Evolutionary conservation across 805 yeast species (phyloP).

Genomic region (Candida arabinofermentans): DNA sequence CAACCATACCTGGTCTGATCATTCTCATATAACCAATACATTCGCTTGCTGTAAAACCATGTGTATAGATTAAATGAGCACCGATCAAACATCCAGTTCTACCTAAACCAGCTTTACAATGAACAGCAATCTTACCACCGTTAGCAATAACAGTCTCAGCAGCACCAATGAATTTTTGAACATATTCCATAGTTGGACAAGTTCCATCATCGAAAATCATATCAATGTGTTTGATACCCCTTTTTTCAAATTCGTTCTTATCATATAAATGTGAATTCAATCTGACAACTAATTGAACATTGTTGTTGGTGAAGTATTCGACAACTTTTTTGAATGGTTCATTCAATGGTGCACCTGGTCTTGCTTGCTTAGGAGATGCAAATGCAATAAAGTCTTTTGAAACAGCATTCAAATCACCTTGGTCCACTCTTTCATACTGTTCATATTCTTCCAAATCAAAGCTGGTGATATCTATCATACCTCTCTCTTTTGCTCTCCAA

Average conservation of each 20-base stretch:
- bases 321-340: slow-evolving; percentile 81
- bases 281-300: slow-evolving; percentile 87
- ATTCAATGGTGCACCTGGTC: slow-evolving; percentile 49
- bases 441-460: slow-evolving; percentile 94
- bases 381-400: slow-evolving; percentile 95
- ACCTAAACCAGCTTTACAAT: slow-evolving; percentile 97
- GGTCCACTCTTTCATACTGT: slow-evolving; percentile 90
- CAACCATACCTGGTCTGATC: slow-evolving; percentile 99
- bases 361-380: slow-evolving; percentile 86
- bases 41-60: slow-evolving; percentile 95
- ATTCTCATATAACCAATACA: slow-evolving; percentile 96
- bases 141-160: slow-evolving; percentile 82
- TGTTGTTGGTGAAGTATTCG: slow-evolving; percentile 63
- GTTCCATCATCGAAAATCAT: slow-evolving; percentile 98
- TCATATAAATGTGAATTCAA: slow-evolving; percentile 90
- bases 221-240: slow-evolving; percentile 86
- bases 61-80: slow-evolving; percentile 92
- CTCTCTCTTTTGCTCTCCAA: slow-evolving; percentile 95
- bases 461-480: slow-evolving; percentile 77
- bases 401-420: slow-evolving; percentile 90
- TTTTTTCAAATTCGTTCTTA: slow-evolving; percentile 72
- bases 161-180: slow-evolving; percentile 89
- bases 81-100: slow-evolving; percentile 98
- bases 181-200: slow-evolving; percentile 92
- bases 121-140: slow-evolving; percentile 97